Evolutionary conservation across 1,284 basidiomycete genomes (phyloP).

Genomic region (Somion occarium): DNA sequence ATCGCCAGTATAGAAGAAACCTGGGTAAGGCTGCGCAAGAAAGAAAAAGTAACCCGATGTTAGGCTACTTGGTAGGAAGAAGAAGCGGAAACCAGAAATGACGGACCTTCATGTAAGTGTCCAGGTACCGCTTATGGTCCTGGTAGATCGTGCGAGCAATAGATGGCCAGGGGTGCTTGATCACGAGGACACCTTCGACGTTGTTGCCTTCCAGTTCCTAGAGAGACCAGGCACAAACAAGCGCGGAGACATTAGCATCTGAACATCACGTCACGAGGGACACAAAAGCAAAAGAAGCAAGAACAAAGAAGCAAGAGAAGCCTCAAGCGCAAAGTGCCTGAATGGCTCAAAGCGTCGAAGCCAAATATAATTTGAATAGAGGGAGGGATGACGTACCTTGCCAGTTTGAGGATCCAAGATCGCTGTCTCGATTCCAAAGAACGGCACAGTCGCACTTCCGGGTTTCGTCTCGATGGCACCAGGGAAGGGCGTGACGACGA

Average conservation of each 20-base stretch:
- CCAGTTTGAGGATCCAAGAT: conserved; percentile 86
- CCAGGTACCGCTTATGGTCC: conserved; percentile 80
- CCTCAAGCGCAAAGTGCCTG: conserved; percentile 4
- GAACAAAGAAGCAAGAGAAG: conserved; percentile 26
- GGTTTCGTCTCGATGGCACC: conserved; percentile 96
- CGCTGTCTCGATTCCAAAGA: conserved; percentile 92
- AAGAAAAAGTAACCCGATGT: too few species aligned
- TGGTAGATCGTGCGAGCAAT: conserved; percentile 93
- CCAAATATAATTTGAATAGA: conserved; percentile 20
- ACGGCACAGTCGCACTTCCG: conserved; percentile 93
- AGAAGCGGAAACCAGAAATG: not conserved
- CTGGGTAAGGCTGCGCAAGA: conserved; percentile 62
- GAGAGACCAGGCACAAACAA: too few species aligned
- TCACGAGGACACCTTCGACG: conserved; percentile 88
- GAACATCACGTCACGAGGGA: not conserved
- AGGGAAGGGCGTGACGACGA: conserved; percentile 93
- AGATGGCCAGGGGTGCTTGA: conserved; percentile 91
- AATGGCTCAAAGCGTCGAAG: not conserved
- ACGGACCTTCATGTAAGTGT: conserved; percentile 85
- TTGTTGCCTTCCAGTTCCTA: conserved; percentile 71
- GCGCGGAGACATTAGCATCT: not conserved
- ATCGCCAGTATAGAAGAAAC: conserved; percentile 94
- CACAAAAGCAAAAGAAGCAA: not conserved
- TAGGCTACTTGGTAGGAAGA: not conserved
- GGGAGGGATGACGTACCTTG: conserved; percentile 20